phyloP scores from a whole-genome alignment of 306 rosid species.

The Pterocarpus macrocarpus region DNA sequence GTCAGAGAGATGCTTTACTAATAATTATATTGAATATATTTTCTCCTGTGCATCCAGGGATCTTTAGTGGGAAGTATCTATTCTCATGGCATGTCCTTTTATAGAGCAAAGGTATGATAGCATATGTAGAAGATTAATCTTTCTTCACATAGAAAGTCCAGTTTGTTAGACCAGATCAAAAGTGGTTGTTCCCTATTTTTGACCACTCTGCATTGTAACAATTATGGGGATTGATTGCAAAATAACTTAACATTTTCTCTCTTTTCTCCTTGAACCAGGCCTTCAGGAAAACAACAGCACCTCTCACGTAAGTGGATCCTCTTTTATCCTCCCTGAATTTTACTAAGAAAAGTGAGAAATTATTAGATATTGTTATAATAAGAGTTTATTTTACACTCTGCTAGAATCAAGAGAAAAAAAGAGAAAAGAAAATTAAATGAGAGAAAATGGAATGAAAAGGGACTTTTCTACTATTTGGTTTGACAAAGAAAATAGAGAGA shows the following conservation, averaged over 20 bases:
- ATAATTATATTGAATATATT: background rate
- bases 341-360: background rate
- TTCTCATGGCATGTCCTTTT: too few species aligned
- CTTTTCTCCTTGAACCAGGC: constrained; percentile 32
- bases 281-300: background rate
- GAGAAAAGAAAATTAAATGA: too few species aligned
- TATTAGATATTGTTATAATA: too few species aligned
- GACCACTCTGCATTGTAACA: background rate
- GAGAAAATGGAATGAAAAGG: too few species aligned
- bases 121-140: background rate
- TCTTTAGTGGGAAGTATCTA: background rate
- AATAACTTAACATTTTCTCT: background rate
- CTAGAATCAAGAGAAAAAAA: too few species aligned
- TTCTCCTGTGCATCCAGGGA: constrained; percentile 43
- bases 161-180: background rate
- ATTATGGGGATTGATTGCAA: background rate
- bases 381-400: too few species aligned
- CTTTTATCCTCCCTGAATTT: background rate
- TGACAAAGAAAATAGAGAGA: too few species aligned
- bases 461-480: too few species aligned
- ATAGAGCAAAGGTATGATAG: constrained; percentile 38
- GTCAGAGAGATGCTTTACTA: background rate
- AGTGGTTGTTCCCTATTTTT: too few species aligned
- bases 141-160: background rate
- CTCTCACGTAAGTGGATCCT: constrained; percentile 28